Base-by-base conservation (phyloP, 2,329 filamentous ascomycete genomes). In the Pseudocercospora pini-densiflorae region DNA sequence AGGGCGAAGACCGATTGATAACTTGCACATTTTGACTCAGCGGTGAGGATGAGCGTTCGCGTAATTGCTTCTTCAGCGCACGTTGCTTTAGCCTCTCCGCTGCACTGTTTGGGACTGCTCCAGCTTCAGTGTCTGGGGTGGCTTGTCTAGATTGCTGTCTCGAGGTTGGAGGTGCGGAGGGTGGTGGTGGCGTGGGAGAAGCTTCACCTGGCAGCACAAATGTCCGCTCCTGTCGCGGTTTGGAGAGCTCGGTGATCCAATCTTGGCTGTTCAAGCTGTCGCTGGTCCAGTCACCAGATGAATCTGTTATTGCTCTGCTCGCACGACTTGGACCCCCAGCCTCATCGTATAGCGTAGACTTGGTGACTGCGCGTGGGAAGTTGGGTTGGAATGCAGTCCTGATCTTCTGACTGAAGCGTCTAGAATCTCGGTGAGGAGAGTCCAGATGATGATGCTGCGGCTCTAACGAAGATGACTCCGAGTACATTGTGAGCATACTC, bases 201-300 rank as follows among this genome's bases (percentile, higher is more conserved):
- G 74, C 76, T 69, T 78, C 76, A 27, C 73, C 74, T 0, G 77
- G 75, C 1, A 75, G 60, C 1, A 77, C 76, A 67, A 71, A 78
- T 7, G 63, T 71, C 29, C 76, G 67, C 59, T 77, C 66, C 47
- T 77, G 68, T 21, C 74, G 65, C 5, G 76, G 75, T 31, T 74
- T 70, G 16, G 71, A 68, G 66, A 76, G 63, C 62, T 77, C 68
- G 12, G 68, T 65, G 14, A 59, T 62, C 58, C 68, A 73, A 55
- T 72, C 69, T 33, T 58, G 54, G 68, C 67, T 72, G 53, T 64
- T 65, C 53, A 66, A 66, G 9, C 55, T 64, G 6, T 66, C 67
- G 55, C 57, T 65, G 5, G 63, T 68, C 59, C 69, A 64, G 53
- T 71, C 68, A 2, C 68, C 69, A 12, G 55, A 58, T 9, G 55